Conservation (phyloP, 1,284 basidiomycete species). For the Cutaneotrichosporon mucoides region DNA sequence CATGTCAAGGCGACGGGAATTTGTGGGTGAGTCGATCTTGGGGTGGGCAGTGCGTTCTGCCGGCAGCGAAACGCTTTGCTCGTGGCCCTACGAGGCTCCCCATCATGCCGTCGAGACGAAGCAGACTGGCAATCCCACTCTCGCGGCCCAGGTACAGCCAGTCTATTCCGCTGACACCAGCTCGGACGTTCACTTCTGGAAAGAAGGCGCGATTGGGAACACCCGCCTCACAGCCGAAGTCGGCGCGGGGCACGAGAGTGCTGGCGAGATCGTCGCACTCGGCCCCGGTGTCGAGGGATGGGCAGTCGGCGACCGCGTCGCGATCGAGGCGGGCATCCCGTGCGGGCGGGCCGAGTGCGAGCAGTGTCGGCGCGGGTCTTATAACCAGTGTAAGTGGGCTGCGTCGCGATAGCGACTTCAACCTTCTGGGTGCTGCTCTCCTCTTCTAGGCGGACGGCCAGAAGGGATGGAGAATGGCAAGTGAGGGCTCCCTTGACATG, state of each 20-base stretch:
- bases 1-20: slow-evolving; percentile 51
- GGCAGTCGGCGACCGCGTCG: slow-evolving; percentile 49
- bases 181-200: slow-evolving; percentile 54
- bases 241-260: slow-evolving; percentile 49
- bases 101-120: no score
- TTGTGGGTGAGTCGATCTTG: slow-evolving; percentile 41
- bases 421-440: no score
- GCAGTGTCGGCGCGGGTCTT: slow-evolving; percentile 52
- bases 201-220: slow-evolving; percentile 50
- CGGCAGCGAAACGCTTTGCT: no score
- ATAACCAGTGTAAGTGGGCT: slow-evolving; percentile 49
- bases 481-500: no score
- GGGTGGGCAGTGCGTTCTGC: no score
- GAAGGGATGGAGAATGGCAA: no score
- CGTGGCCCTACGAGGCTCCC: no score
- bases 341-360: slow-evolving; percentile 52
- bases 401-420: no score
- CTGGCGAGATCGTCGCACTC: slow-evolving; percentile 50
- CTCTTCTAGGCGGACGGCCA: no score
- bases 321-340: slow-evolving; percentile 54
- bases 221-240: slow-evolving; percentile 45
- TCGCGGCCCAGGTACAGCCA: no score
- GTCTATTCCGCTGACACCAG: no score
- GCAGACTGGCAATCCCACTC: no score
- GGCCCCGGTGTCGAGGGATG: slow-evolving; percentile 46